Evolutionary conservation across 768 basidiomycete species (phyloP), one percentile per base, ranked within the genome.

Genomic region (Tricholomella constricta): DNA sequence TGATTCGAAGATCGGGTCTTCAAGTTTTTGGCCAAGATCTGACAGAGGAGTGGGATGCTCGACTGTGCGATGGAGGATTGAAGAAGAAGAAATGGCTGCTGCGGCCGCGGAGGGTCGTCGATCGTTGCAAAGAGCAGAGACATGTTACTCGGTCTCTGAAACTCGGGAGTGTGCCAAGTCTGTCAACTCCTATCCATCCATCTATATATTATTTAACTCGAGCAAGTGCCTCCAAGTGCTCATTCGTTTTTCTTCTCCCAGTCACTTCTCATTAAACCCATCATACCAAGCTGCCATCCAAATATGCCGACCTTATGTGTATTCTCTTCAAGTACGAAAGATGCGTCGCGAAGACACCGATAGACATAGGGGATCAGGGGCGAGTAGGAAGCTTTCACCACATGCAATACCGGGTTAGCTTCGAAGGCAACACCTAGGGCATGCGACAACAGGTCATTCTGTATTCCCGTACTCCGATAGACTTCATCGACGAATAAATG

Each of bases 401-500:
- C 66, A 55, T 78, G 64, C 50, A 88, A 67, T 15, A 63, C 67
- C 9, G 64, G 44, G 48, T 76, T 68, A 8, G 68, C 61, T 11
- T 72, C 64, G 64, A 92, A 90, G n/a, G 83, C 80, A 49, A 79
- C 75, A 27, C 72, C 65, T 22, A 84, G 63, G 0, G 85, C 87
- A 62, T 82, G 75, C n/a, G 72, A 63, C 7, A 92, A 70, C 25
- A 92, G 65, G 62, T 91, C 89, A 15, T 81, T 70, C 63, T 91
- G 87, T 37, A 88, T 74, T 11, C 73, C 73, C 20, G 79, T 69
- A 7, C 59, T 58, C 45, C 87, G 80, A 60, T 82, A 91, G 14
- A 71, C 72, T 57, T 85, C 85, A 35, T 89, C 85, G 22, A 88
- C 79, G 59, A 81, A 85, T 67, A 91, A 85, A 65, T 92, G 90